These are phyloP conservation scores for Gastrodia elata DNA, from an alignment of 106 monocot species.

Conservation along the genomic window DNA sequence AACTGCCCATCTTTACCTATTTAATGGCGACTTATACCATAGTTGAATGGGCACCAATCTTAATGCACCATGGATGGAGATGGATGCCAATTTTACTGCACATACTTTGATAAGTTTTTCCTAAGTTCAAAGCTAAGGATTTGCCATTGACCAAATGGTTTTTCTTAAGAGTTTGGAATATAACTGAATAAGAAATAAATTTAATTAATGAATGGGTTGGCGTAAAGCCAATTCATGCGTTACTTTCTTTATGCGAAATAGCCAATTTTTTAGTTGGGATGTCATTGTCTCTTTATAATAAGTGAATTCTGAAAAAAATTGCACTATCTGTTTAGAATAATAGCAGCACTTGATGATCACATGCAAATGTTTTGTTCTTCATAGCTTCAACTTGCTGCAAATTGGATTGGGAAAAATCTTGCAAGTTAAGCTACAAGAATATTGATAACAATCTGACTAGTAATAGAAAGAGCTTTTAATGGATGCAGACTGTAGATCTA, in stretches of 20 bases:
- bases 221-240: background rate
- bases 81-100: no score
- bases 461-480: background rate
- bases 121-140: no score
- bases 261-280: constrained; percentile 17
- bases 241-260: background rate
- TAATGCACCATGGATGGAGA: no score
- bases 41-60: background rate
- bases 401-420: no score
- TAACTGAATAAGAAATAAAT: background rate
- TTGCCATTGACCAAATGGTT: background rate
- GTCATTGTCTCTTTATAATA: constrained; percentile 20
- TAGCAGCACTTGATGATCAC: background rate
- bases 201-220: background rate
- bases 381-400: background rate
- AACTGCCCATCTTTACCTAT: background rate
- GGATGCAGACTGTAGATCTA: background rate
- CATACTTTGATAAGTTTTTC: no score
- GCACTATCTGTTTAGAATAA: background rate
- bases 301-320: constrained; percentile 1
- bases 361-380: constrained; percentile 9
- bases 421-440: no score
- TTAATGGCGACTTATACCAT: background rate
- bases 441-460: background rate
- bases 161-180: background rate